Evolutionary conservation across 1,284 basidiomycete genomes (phyloP), one percentile per base, ranked within the genome.

Genomic region (Tilletia indica): DNA sequence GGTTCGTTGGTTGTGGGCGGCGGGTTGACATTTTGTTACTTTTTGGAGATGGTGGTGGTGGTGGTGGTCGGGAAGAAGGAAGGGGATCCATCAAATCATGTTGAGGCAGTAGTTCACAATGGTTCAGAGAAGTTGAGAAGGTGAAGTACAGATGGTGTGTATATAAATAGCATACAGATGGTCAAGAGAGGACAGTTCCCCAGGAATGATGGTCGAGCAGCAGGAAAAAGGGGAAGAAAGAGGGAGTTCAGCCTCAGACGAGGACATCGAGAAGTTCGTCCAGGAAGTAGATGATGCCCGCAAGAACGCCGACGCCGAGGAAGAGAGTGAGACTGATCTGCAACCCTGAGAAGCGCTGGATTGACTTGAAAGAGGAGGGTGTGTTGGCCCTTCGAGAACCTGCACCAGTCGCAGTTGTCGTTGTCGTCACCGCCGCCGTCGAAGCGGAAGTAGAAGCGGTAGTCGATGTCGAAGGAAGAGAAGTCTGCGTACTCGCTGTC

Each of bases 1-100:
- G 66, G 34, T 78, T 77, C 1, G 76, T 64, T 4, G 61, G 34
- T 16, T 39, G 9, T 2, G 61, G 11, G 34, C 31, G 36, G 12
- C 61, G 38, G 36, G 61, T 19, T 54, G 51, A 6, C 19, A 54
- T 54, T 19, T 19, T 54, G n/a, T n/a, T n/a, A 1, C 19, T 64
- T 6, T 39, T 64, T 2, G 14, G 58, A 64, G 36, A 16, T 16
- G 16, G 31, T 2, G n/a, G 31, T 31, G n/a, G 25, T 64, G 61
- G 61, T 64, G 56, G 56, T 31, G 34, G 56, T 14, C 12, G 11
- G 16, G 56, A 34, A 31, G 56, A 58, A 1, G 56, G 21, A 58
- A 4, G 11, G 16, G 56, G 14, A 31, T n/a, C 21, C 4, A 25
- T 21, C 21, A 12, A 19, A 31, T 31, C n/a, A 31, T 19, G 51